Conservation (phyloP, 1,139 yeast species). For the Pichia inconspicua region DNA sequence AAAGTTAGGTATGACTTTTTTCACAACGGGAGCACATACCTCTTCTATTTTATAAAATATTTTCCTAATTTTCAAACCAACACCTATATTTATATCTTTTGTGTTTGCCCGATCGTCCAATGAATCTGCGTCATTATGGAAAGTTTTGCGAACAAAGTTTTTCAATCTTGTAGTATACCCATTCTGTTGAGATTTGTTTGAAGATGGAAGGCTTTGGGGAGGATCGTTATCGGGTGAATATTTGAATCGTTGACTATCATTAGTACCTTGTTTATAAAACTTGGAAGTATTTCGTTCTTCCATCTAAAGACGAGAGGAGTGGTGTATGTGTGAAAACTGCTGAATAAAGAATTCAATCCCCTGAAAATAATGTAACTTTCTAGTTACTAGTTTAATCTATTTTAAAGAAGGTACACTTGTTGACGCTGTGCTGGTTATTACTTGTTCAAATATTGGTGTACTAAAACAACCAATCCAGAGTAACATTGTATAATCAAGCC, state of each 20-base stretch:
- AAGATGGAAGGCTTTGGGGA: background rate
- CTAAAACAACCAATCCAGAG: no score
- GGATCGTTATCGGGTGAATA: background rate
- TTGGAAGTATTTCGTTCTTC: background rate
- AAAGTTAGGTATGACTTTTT: slow-evolving; percentile 59
- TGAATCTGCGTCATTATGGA: background rate
- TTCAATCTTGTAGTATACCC: no score
- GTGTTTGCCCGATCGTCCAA: background rate
- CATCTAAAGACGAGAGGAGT: background rate
- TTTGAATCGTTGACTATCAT: background rate
- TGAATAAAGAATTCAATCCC: no score
- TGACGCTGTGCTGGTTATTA: no score
- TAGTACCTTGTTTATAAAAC: background rate
- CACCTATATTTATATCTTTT: background rate
- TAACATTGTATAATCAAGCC: no score
- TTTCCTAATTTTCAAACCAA: slow-evolving; percentile 24
- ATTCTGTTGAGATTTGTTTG: no score
- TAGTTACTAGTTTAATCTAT: no score
- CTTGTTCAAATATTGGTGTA: no score
- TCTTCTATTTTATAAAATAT: slow-evolving; percentile 24
- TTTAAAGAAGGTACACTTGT: no score
- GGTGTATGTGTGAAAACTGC: background rate
- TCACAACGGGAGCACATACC: slow-evolving; percentile 39
- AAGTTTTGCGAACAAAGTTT: background rate
- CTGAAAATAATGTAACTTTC: no score